These are phyloP conservation scores for Solanum megistacrolobum DNA, from an alignment of 257 asterid species.

Conservation along the genomic window DNA sequence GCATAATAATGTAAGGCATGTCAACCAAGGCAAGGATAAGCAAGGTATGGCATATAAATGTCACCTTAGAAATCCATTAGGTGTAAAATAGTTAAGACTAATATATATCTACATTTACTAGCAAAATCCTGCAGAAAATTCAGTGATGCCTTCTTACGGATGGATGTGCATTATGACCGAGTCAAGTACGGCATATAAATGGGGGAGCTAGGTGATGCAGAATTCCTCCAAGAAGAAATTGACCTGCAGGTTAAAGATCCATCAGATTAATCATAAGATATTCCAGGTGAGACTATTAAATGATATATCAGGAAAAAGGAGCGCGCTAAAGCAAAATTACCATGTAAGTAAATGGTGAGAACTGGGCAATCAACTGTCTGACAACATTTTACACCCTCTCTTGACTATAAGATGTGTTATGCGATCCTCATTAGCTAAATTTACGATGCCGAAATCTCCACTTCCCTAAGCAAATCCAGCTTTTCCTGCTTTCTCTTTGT, in stretches of 20 bases:
- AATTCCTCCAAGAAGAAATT: neutral
- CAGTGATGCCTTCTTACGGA: neutral
- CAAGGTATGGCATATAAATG: neutral
- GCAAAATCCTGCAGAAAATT: neutral
- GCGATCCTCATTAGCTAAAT: neutral
- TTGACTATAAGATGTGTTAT: neutral
- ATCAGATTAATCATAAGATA: neutral
- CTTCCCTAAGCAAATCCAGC: neutral
- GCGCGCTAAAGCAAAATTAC: neutral
- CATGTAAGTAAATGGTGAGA: neutral
- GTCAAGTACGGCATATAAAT: neutral
- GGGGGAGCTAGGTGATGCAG: neutral
- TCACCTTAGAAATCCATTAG: neutral
- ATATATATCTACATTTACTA: neutral
- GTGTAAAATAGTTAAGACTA: neutral
- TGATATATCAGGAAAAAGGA: neutral
- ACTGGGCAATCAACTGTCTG: neutral
- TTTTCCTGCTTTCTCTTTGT: neutral
- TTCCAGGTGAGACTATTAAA: neutral
- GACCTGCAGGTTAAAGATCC: neutral
- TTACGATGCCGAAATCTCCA: neutral
- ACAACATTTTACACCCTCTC: neutral
- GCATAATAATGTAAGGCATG: neutral
- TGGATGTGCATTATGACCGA: neutral
- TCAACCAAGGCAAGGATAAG: neutral